Evolutionary conservation across 805 yeast species (phyloP).

Genomic region (Teunomyces funiuensis): DNA sequence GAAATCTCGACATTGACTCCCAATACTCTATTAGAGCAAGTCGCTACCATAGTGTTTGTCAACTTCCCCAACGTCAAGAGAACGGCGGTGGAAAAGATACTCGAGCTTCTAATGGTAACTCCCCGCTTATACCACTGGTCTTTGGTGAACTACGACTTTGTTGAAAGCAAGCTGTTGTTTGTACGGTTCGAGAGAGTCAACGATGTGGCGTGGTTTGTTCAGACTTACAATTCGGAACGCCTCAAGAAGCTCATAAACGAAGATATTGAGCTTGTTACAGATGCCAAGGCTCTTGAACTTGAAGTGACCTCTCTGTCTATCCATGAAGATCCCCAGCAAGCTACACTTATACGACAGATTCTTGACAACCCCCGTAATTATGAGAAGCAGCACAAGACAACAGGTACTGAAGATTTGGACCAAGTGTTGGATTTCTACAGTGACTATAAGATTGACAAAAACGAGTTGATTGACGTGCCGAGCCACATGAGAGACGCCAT

Average conservation of each 20-base stretch:
- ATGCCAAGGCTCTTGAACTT: neutral
- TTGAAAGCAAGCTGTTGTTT: constrained; percentile 33
- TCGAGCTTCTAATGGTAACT: constrained; percentile 18
- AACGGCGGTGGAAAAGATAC: constrained; percentile 31
- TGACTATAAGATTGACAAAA: constrained; percentile 54
- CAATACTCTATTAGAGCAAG: constrained; percentile 33
- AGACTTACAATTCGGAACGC: neutral
- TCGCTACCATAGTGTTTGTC: constrained; percentile 30
- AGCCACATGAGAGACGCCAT: constrained; percentile 51
- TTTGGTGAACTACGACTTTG: constrained; percentile 28
- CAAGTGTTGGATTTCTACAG: constrained; percentile 35
- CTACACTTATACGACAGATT: constrained; percentile 5
- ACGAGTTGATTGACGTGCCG: constrained; percentile 59
- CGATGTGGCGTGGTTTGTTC: constrained; percentile 16
- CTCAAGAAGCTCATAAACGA: neutral
- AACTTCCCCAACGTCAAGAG: constrained; percentile 34
- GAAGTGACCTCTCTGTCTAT: neutral
- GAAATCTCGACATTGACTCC: constrained; percentile 33
- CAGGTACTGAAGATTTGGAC: constrained; percentile 35
- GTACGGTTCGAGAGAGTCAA: constrained; percentile 25
- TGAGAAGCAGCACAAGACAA: constrained; percentile 18
- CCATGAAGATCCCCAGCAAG: neutral
- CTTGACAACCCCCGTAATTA: constrained; percentile 18
- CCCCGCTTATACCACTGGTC: constrained; percentile 31
- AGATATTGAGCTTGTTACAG: constrained; percentile 1